phyloP scores from a whole-genome alignment of 2,329 filamentous ascomycete genomes.

The Metarhizium sp. region DNA sequence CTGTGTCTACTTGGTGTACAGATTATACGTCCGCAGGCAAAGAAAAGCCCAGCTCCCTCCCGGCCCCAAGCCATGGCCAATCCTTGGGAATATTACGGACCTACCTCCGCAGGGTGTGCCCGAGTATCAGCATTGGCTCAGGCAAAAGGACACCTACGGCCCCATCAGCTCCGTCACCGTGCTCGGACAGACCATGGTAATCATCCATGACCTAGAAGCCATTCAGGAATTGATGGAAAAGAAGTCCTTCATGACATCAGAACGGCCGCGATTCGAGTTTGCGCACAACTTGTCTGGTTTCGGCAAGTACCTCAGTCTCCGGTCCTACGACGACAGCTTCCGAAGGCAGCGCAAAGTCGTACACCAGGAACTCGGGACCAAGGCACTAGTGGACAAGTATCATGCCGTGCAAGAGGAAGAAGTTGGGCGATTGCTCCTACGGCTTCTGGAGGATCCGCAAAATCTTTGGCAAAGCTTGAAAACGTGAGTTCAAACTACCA shows the following conservation, averaged over 20 bases:
- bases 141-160: slow-evolving; percentile 20
- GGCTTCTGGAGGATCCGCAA: neutral
- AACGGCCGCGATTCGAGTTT: neutral
- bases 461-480: neutral
- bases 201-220: slow-evolving; percentile 26
- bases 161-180: slow-evolving; percentile 11
- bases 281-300: neutral
- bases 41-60: slow-evolving; percentile 6
- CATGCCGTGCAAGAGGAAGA: slow-evolving; percentile 8
- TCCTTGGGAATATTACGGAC: slow-evolving; percentile 37
- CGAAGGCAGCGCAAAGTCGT: neutral
- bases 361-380: neutral
- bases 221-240: slow-evolving; percentile 26
- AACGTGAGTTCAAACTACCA: neutral
- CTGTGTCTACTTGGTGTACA: no score
- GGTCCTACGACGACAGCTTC: neutral
- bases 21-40: no score
- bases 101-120: slow-evolving; percentile 23
- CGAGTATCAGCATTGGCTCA: slow-evolving; percentile 23
- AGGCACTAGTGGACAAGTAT: slow-evolving; percentile 3
- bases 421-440: neutral
- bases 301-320: neutral
- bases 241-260: slow-evolving; percentile 16
- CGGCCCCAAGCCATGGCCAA: slow-evolving; percentile 21
- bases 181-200: slow-evolving; percentile 23